Percentiles rank a stretch among this genome's conserved stretches.
These are phyloP conservation scores for Ogataea polymorpha DNA, from an alignment of 805 yeast species.

Conservation along the genomic window DNA sequence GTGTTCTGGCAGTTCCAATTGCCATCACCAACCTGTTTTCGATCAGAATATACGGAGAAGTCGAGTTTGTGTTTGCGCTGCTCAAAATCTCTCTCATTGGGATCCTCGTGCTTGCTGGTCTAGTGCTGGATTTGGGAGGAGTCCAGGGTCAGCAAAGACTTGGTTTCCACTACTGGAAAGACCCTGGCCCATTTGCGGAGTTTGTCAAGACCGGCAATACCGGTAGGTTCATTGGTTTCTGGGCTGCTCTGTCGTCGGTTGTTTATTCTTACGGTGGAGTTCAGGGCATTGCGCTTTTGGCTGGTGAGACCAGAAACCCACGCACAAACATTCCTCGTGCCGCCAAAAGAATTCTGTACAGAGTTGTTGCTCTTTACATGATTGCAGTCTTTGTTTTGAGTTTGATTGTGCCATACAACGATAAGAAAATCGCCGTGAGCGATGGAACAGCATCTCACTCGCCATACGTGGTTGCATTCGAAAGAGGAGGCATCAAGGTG, in stretches of 20 bases:
- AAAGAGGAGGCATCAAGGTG: conserved; percentile 55
- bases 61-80: conserved; percentile 58
- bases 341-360: conserved; percentile 19
- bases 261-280: conserved; percentile 55
- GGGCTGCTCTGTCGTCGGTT: conserved; percentile 56
- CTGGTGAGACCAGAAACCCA: conserved; percentile 24
- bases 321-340: conserved; percentile 25
- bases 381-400: conserved; percentile 38
- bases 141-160: conserved; percentile 43
- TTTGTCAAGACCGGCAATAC: conserved; percentile 45
- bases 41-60: conserved; percentile 43
- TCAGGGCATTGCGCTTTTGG: conserved; percentile 32
- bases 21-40: conserved; percentile 44
- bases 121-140: conserved; percentile 59
- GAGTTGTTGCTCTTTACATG: conserved; percentile 23
- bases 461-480: conserved; percentile 76
- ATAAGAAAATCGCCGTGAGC: conserved; percentile 38
- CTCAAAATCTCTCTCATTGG: conserved; percentile 59
- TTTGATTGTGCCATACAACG: conserved; percentile 41
- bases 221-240: conserved; percentile 40
- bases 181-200: conserved; percentile 42
- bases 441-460: conserved; percentile 61
- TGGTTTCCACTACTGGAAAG: conserved; percentile 38
- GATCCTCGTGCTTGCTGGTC: conserved; percentile 51
- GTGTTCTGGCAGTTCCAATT: conserved; percentile 46